Conservation (phyloP, 345 rosid genomes). For the Aquilaria malaccensis region DNA sequence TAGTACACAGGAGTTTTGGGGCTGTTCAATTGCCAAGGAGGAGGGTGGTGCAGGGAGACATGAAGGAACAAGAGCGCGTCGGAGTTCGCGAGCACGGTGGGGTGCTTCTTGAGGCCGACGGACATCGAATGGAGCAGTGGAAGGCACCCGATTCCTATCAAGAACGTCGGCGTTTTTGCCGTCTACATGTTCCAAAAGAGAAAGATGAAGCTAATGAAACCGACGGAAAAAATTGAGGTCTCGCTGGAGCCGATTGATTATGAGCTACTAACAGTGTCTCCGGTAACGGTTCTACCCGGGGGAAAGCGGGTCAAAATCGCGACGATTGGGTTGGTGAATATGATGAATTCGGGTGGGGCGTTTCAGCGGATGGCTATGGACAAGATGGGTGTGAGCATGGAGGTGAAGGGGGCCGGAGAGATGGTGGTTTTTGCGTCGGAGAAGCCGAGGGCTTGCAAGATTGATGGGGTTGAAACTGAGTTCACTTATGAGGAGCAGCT, state of each 20-base stretch:
- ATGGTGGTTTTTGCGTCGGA: slow-evolving; percentile 56
- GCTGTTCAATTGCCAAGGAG: slow-evolving; percentile 93
- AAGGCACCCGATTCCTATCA: slow-evolving; percentile 43
- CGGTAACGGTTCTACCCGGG: slow-evolving; percentile 26
- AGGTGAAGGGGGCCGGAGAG: slow-evolving; percentile 67
- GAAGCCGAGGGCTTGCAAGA: slow-evolving; percentile 46
- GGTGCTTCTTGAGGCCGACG: slow-evolving; percentile 38
- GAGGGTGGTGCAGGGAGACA: slow-evolving; percentile 74
- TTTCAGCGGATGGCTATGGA: slow-evolving; percentile 35
- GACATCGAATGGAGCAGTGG: slow-evolving; percentile 81
- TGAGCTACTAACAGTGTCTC: slow-evolving; percentile 72
- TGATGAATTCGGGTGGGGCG: slow-evolving; percentile 66
- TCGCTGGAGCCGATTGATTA: slow-evolving; percentile 62
- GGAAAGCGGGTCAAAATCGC: slow-evolving; percentile 23
- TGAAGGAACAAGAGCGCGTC: slow-evolving; percentile 60
- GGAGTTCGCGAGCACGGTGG: slow-evolving; percentile 34
- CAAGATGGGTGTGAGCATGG: slow-evolving; percentile 25
- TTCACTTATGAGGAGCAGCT: slow-evolving; percentile 46
- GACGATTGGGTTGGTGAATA: slow-evolving; percentile 21
- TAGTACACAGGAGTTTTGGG: slow-evolving; percentile 83
- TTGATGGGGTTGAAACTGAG: slow-evolving; percentile 41
- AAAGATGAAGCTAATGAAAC: slow-evolving; percentile 48
- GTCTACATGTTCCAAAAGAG: slow-evolving; percentile 54
- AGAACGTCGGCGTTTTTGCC: slow-evolving; percentile 44
- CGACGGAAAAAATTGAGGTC: slow-evolving; percentile 37